Evolutionary conservation across 2,329 filamentous ascomycete genomes (phyloP), one percentile per base, ranked within the genome.

Genomic region (Leptodontidium sp.): DNA sequence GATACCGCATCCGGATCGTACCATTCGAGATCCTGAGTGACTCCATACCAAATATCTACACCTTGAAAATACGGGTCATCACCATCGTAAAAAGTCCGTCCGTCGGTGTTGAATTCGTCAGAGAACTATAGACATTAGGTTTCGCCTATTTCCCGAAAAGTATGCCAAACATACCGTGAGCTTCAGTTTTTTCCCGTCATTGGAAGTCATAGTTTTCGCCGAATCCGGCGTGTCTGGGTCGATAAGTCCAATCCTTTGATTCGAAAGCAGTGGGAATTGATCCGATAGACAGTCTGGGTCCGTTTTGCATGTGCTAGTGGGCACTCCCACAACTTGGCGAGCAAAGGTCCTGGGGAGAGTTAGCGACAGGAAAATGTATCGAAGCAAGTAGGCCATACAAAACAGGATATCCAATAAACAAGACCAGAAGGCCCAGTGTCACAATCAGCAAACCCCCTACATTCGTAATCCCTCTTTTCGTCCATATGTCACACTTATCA

Each of bases 21-120:
- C 89, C 89, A 91, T 85, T 90, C 84, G 67, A 91, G 79, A 83
- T 92, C 90, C 78, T 86, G 82, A 1, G 90, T 92, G 65, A 90
- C 90, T 75, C 90, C 90, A 76, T 92, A 92, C 90, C 90, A 92
- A 58, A 91, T 81, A 77, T 92, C 89, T 45, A 91, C 84, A 29
- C 84, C 90, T 76, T 90, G 85, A 75, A 89, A 91, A 76, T 84
- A 93, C 0, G 90, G 85, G 76, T 93, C 90, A 74, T 93, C 90
- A 6, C 86, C 88, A 50, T 89, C 85, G 76, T 91, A 93, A 75
- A 93, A 93, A 2, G 89, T 90, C 61, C 90, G 85, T 21, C 89
- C 90, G 61, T 86, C 84, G 1, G 79, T 85, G 71, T 91, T 91
- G 79, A 93, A 93, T 75, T 93, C 90, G 76, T 93, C 90, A 2